Evolutionary conservation across 2,329 filamentous ascomycete species (phyloP), one percentile per base, ranked within the genome.

Genomic region (Alternaria infectoria): DNA sequence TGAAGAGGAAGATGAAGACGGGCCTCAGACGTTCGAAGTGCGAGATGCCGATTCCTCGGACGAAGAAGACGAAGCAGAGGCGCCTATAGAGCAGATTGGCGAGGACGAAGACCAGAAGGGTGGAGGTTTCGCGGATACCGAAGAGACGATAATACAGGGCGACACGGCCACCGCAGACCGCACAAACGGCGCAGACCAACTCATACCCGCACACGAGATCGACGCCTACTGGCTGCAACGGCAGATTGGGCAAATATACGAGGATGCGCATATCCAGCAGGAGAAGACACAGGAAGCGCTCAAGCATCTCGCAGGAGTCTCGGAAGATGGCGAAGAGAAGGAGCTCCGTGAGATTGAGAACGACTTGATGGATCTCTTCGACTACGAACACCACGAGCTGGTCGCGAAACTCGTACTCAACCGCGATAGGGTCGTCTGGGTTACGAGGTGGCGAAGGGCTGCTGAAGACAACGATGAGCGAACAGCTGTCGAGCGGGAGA

Each of bases 191-290:
- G 63, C 64, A 47, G 81, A 88, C 56, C 87, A 88, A 61, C 83
- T 87, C 25, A 88, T 99, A 60, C 86, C 92, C 17, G 93, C 93
- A 52, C 90, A 95, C 68, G 93, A 97, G 61, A 97, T 99, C 67
- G 96, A 99, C 79, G 95, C 95, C 10, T 99, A 95, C 82, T 99
- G 96, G 96, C 81, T 99, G 63, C 96, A 98, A 80, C 88, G 96
- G 68, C 92, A 97, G 76, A 93, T 99, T 57, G 95, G 95, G 60
- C 86, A 88, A 44, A 85, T 97, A 3, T 98, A 98, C 76, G 87
- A 92, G 12, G 96, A 99, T 80, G 92, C 95, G 6, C 95, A 98
- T 79, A 91, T 90, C 52, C 95, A 97, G 76, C 93, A 97, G 74
- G 93, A 96, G 77, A 98, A 98, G 83, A 96, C 96, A 6, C 88